These are phyloP conservation scores for Pythium biforme DNA, from an alignment of 352 stramenopile genomes.

Conservation along the genomic window DNA sequence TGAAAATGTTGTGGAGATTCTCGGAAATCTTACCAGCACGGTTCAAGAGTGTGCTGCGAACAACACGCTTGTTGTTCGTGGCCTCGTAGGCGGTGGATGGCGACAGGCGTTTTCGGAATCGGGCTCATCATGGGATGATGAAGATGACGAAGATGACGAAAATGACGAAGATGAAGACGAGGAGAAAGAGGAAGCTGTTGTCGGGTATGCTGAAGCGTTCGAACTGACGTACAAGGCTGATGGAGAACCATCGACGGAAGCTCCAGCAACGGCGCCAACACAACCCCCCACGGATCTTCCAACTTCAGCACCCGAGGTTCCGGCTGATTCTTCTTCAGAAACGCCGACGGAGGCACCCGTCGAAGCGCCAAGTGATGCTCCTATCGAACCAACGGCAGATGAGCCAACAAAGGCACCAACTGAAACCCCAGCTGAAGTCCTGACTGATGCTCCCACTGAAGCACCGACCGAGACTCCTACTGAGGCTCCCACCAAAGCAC, in stretches of 20 bases:
- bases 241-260: not conserved
- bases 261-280: not conserved
- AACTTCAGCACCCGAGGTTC: not conserved
- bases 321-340: not conserved
- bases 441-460: slow-evolving; percentile 2
- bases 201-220: slow-evolving; percentile 32
- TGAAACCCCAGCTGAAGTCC: not conserved
- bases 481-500: not conserved
- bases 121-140: slow-evolving; percentile 4
- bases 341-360: not conserved
- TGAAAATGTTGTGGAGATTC: slow-evolving; percentile 19
- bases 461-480: not conserved
- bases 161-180: slow-evolving; percentile 12
- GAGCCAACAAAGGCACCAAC: not conserved
- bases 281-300: not conserved
- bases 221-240: slow-evolving; percentile 23
- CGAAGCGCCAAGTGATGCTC: not conserved
- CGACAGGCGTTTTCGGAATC: slow-evolving; percentile 26
- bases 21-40: slow-evolving; percentile 11
- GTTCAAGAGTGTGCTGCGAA: slow-evolving; percentile 26
- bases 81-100: slow-evolving; percentile 33
- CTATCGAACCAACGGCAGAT: not conserved
- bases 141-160: not conserved
- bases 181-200: slow-evolving; percentile 12
- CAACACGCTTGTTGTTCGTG: slow-evolving; percentile 21